Evolutionary conservation across 371 early-diverging fungal genomes (phyloP), one percentile per base, ranked within the genome.

Genomic region (Entomophthora muscae): DNA sequence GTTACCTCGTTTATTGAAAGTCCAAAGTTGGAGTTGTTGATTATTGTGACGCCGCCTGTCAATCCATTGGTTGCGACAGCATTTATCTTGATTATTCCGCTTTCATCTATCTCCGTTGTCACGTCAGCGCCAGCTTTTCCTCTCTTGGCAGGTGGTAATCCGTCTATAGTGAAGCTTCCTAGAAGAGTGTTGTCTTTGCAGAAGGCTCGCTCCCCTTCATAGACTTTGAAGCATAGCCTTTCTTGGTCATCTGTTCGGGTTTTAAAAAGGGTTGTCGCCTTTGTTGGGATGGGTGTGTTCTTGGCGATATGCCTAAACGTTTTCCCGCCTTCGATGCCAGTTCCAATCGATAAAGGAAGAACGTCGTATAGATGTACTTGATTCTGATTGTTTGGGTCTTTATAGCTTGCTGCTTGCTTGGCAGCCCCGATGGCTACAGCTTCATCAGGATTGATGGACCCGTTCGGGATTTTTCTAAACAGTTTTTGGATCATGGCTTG

Each of bases 371-470:
- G 75, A 27, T 83, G 63, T 3, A 75, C 64, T 10, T 64, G 52
- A n/a, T 56, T 13, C 42, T 42, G 27, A 5, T 51, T 29, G 3
- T 64, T 33, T 69, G 88, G 90, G 65, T 93, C 93, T 52, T 84
- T 74, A 67, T 95, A 79, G 66, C 98, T 93, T 80, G 96, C 98
- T 69, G 92, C 98, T 75, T 98, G 98, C 67, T 98, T 85, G 65
- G 98, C 95, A 68, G 99, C 99, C 73, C 99, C 98, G 69, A 91
- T 86, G 68, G 99, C 98, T 61, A 98, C 98, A 69, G 98, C 98
- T 76, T 97, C 98, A 75, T 99, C 99, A 64, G 99, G 98, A 83
- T 98, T 93, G 70, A 98, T 92, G 65, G 83, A 81, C 80, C 89
- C 90, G 75, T 88, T 85, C 27, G 98, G 92, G 71, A 93, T 89